Evolutionary conservation across 2,329 filamentous ascomycete species (phyloP), one percentile per base, ranked within the genome.

Genomic region (Paramyrothecium sp.): DNA sequence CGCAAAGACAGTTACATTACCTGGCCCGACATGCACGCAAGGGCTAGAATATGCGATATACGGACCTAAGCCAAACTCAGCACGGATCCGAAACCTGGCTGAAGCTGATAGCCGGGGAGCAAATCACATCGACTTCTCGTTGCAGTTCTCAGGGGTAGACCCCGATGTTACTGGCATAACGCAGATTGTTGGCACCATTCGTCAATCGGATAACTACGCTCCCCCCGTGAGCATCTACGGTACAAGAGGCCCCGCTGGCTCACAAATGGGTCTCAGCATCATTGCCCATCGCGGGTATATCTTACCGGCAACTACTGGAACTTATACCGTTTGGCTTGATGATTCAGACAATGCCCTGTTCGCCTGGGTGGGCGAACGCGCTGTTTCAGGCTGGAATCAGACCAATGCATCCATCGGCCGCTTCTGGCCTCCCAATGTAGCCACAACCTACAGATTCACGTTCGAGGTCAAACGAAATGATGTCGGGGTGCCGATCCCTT

Each of bases 21-120:
- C 34, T 20, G 52, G 33, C n/a, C 19, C 58, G 5, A 55, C 53
- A 1, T 60, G 59, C 52, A 58, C 54, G 3, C 41, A 53, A 41
- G 57, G 59, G 7, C 26, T 51, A 16, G 57, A 61, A 47, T 59
- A 54, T 5, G 59, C 59, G 21, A 20, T 59, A 3, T 58, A 57
- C n/a, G 41, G 52, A 16, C 16, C 30, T 21, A 19, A 30, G 20
- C 2, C 13, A 12, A 20, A 60, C 17, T 26, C 53, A 1, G 54
- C 54, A 50, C 49, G 49, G 11, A 23, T 22, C 10, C 8, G 23
- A 16, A 33, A 51, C 48, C 3, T 47, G 16, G 44, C 20, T 47
- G 44, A 23, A 20, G 17, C 47, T 5, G 23, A 50, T 13, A 21
- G 23, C n/a, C 17, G 7, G 13, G 41, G 41, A 22, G 20, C 20